These are phyloP conservation scores for Citrus mangshanensis DNA, from an alignment of 345 rosid genomes.

Conservation along the genomic window DNA sequence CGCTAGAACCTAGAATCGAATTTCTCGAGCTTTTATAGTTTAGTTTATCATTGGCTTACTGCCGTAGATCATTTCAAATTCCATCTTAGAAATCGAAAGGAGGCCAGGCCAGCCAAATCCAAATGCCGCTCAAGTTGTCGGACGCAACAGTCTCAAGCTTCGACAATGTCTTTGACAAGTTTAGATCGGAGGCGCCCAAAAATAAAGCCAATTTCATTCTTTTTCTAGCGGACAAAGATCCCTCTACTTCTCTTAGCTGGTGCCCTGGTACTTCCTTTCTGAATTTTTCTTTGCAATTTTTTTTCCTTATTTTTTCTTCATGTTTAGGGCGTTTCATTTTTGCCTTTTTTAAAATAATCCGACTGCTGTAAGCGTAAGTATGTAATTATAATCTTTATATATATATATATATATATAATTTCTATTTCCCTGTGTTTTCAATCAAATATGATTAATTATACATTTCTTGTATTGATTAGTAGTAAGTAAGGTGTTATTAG, in stretches of 20 bases:
- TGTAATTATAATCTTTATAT: too few relatives aligned
- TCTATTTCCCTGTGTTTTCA: background rate
- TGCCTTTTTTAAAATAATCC: too few relatives aligned
- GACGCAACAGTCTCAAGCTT: slow-evolving; percentile 60
- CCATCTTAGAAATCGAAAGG: too few relatives aligned
- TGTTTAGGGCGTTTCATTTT: background rate
- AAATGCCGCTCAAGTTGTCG: slow-evolving; percentile 51
- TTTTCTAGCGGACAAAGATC: slow-evolving; percentile 82
- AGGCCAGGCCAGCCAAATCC: too few relatives aligned
- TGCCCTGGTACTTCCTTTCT: slow-evolving; percentile 58
- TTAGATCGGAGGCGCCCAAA: slow-evolving; percentile 50
- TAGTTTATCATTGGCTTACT: too few relatives aligned
- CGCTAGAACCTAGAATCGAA: too few relatives aligned
- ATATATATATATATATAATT: too few relatives aligned
- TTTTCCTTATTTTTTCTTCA: background rate
- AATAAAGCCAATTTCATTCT: slow-evolving; percentile 64
- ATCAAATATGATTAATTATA: too few relatives aligned
- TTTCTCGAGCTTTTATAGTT: too few relatives aligned
- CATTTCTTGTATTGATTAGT: too few relatives aligned
- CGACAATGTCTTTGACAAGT: slow-evolving; percentile 42
- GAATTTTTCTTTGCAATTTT: background rate
- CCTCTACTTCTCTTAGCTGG: slow-evolving; percentile 74
- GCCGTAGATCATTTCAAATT: too few relatives aligned
- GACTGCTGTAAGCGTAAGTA: too few relatives aligned
- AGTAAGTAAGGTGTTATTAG: background rate